phyloP scores from a whole-genome alignment of 306 rosid genomes.

The Quercus parvula region DNA sequence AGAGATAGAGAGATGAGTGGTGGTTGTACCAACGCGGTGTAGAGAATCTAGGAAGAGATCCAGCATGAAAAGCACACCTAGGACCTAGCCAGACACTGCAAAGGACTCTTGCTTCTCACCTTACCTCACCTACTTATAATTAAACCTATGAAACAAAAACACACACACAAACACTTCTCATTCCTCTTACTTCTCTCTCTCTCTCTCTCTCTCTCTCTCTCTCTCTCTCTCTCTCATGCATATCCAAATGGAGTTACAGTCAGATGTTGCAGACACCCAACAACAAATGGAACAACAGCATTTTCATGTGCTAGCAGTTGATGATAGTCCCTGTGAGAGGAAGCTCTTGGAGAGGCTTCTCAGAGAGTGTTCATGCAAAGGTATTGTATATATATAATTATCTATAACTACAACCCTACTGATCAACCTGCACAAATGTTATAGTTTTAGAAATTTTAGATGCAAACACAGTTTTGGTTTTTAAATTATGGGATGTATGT shows the following conservation, averaged over 20 bases:
- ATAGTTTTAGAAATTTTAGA: too few species aligned
- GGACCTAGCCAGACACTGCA: background rate
- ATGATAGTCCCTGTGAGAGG: constrained; percentile 73
- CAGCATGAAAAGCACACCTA: constrained; percentile 36
- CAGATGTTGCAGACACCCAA: constrained; percentile 21
- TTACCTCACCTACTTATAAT: constrained; percentile 29
- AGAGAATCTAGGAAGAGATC: constrained; percentile 84
- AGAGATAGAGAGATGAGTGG: constrained; percentile 34
- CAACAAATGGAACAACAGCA: constrained; percentile 32
- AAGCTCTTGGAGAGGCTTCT: constrained; percentile 87
- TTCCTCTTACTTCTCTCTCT: constrained; percentile 21
- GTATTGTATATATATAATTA: constrained; percentile 12
- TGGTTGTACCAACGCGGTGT: constrained; percentile 73
- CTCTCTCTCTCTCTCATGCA: background rate
- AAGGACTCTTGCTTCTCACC: background rate
- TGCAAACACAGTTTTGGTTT: background rate
- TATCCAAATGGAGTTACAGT: constrained; percentile 38
- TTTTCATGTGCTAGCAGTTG: constrained; percentile 97
- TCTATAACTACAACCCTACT: background rate
- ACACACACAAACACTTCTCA: constrained; percentile 32
- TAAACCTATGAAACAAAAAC: constrained; percentile 30
- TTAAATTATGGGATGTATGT: too few species aligned
- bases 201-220: constrained; percentile 2
- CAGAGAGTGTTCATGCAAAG: constrained; percentile 71
- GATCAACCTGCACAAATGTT: background rate